Evolutionary conservation across 2,329 filamentous ascomycete genomes (phyloP).

Genomic region (Myriosclerotinia duriaeana): DNA sequence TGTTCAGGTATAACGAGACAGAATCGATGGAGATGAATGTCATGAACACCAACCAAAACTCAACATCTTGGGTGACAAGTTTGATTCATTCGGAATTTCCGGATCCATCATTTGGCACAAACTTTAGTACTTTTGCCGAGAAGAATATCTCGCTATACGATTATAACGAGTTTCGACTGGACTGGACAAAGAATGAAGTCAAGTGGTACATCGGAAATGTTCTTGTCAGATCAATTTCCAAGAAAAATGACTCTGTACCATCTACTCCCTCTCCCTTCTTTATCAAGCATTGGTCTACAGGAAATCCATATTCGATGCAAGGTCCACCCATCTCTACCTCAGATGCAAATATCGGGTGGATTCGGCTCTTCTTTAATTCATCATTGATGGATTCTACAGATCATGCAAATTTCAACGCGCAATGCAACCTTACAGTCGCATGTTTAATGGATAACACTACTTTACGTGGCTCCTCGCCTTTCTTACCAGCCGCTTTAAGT

Average conservation of each 20-base stretch:
- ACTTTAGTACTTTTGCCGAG: constrained; percentile 26
- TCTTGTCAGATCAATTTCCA: constrained; percentile 40
- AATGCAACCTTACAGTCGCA: constrained; percentile 39
- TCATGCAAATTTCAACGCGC: constrained; percentile 35
- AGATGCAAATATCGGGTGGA: constrained; percentile 47
- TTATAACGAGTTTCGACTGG: constrained; percentile 48
- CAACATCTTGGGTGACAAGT: constrained; percentile 44
- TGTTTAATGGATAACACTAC: constrained; percentile 38
- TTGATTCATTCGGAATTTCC: constrained; percentile 45
- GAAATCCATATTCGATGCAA: constrained; percentile 47
- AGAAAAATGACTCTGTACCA: constrained; percentile 41
- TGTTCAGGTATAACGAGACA: constrained; percentile 47
- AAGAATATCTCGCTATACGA: constrained; percentile 30
- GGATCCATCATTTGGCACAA: constrained; percentile 40
- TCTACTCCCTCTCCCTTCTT: constrained; percentile 46
- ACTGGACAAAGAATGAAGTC: constrained; percentile 48
- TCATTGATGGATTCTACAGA: constrained; percentile 43
- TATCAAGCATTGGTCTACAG: constrained; percentile 51
- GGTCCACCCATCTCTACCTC: constrained; percentile 46
- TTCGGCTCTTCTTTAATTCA: constrained; percentile 52
- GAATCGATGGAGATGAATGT: constrained; percentile 47
- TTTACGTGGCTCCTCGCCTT: constrained; percentile 24
- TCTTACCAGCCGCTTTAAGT: not conserved
- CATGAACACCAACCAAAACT: constrained; percentile 46
- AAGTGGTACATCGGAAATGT: constrained; percentile 46